These are phyloP conservation scores for Tuber microsphaerosporum DNA, from an alignment of 495 filamentous ascomycete genomes.

Conservation along the genomic window DNA sequence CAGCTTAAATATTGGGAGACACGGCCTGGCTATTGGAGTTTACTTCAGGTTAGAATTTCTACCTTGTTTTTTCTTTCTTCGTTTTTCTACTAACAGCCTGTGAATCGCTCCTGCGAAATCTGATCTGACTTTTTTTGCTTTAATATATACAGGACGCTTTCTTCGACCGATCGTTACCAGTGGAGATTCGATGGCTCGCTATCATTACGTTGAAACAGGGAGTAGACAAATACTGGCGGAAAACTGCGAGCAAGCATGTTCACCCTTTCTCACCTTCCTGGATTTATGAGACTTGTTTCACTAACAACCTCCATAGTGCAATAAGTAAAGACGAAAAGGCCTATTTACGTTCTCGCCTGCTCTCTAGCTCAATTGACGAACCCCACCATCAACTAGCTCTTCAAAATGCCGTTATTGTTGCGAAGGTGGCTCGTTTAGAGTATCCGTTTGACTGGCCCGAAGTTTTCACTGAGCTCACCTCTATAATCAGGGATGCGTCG, in stretches of 20 bases:
- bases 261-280: neutral
- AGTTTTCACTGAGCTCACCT: conserved; percentile 53
- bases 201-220: conserved; percentile 94
- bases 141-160: conserved; percentile 56
- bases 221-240: conserved; percentile 88
- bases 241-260: conserved; percentile 56
- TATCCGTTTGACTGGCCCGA: conserved; percentile 78
- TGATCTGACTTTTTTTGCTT: conserved; percentile 5
- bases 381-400: conserved; percentile 63
- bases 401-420: conserved; percentile 77
- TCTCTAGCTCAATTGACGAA: conserved; percentile 68
- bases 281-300: neutral
- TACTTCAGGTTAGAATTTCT: conserved; percentile 58
- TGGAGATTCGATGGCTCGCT: conserved; percentile 74
- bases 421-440: conserved; percentile 81
- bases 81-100: neutral
- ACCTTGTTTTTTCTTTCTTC: conserved; percentile 23
- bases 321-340: conserved; percentile 68
- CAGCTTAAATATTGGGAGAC: conserved; percentile 85
- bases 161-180: conserved; percentile 64
- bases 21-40: conserved; percentile 63
- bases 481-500: conserved; percentile 53
- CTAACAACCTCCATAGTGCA: conserved; percentile 48
- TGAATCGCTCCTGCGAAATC: neutral
- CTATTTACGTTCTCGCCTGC: conserved; percentile 61